Evolutionary conservation across 495 filamentous ascomycete species (phyloP), one percentile per base, ranked within the genome.

Genomic region (Penicillium antarcticum): DNA sequence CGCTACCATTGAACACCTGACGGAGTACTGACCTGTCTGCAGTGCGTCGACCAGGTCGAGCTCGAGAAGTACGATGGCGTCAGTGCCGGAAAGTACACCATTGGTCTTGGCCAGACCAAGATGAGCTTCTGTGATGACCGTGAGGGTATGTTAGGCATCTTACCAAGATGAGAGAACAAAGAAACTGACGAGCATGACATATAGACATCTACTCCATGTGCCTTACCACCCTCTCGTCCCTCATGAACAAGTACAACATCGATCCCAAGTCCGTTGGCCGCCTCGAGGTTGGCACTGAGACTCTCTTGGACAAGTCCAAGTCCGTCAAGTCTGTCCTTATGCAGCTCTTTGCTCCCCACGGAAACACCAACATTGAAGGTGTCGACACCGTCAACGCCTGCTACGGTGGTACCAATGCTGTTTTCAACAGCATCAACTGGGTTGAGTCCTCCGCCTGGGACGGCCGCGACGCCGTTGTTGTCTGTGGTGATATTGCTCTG

Each of bases 71-170:
- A 96, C 79, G 94, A 98, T 85, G 94, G 92, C 71, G 95, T 96
- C 57, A 84, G 83, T 62, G 68, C 82, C 42, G 94, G 94, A 56
- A 98, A 98, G 72, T 98, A 98, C 81, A 98, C 94, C 58, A 98
- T 98, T 75, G 94, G 94, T 78, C 87, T 98, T 44, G 94, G 94
- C 61, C 94, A 97, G 85, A 97, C 92, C 58, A 96, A 94, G 77
- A 98, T 98, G 94, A 92, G 87, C 82, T 98, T 98, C 80, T 97
- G 95, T 70, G 94, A 98, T 79, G 94, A 98, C 73, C 83, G 91
- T 63, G 94, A 98, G 81, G 92, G 92, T 96, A 75, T 74, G 79
- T 74, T 46, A 16, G 37, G 4, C 19, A 13, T 32, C 42, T 17
- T 24, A 9, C 13, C 31, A 23, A 29, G 14, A 23, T 14, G 7